A percentile compares a stretch with the other conserved stretches of the same genome.
phyloP scores from a whole-genome alignment of 805 yeast species.

The Candida ovalis region DNA sequence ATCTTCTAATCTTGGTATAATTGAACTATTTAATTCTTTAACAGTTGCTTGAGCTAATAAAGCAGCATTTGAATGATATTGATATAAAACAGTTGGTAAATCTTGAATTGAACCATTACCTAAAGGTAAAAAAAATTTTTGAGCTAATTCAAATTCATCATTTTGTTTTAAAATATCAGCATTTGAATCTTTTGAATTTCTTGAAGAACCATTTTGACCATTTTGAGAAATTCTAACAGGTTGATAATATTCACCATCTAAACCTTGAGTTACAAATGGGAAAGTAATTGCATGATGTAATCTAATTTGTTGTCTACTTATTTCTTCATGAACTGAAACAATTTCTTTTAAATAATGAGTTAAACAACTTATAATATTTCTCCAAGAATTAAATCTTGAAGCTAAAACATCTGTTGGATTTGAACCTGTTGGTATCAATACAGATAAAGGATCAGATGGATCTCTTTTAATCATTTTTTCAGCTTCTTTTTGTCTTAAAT shows the following conservation, averaged over 20 bases:
- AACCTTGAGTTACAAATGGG: constrained; percentile 44
- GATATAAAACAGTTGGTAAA: constrained; percentile 61
- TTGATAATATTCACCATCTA: constrained; percentile 37
- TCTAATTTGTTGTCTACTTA: constrained; percentile 76
- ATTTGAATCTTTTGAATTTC: constrained; percentile 18
- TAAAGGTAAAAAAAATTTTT: constrained; percentile 62
- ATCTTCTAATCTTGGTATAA: constrained; percentile 65
- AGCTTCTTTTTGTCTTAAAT: constrained; percentile 18
- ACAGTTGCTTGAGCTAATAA: constrained; percentile 53
- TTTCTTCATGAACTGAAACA: constrained; percentile 83
- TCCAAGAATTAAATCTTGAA: constrained; percentile 81
- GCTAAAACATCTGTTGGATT: constrained; percentile 89
- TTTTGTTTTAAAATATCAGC: constrained; percentile 19
- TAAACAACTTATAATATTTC: constrained; percentile 70
- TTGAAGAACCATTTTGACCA: constrained; percentile 6
- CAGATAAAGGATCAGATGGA: constrained; percentile 45
- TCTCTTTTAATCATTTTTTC: constrained; percentile 28
- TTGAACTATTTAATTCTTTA: constrained; percentile 55
- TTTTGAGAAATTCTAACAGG: constrained; percentile 28
- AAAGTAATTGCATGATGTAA: constrained; percentile 72
- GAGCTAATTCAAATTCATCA: constrained; percentile 34
- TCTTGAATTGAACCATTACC: constrained; percentile 84
- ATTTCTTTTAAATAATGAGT: constrained; percentile 73
- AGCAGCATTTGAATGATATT: constrained; percentile 55
- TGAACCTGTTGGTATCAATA: constrained; percentile 53